These are phyloP conservation scores for Cordyceps javanica DNA, from an alignment of 2,329 filamentous ascomycete genomes.

Conservation along the genomic window DNA sequence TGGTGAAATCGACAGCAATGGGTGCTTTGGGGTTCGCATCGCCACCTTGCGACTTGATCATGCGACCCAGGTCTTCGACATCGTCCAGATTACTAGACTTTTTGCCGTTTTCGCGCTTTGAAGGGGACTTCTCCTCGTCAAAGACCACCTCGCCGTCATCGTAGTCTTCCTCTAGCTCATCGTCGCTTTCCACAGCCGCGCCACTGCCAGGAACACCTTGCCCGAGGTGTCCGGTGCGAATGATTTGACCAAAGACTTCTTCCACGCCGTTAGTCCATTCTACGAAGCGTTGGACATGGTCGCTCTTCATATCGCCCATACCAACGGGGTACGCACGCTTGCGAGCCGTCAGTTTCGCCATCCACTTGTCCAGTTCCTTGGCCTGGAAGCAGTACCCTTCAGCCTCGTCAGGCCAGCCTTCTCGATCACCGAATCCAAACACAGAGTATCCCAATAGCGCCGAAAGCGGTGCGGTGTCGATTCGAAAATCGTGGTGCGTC, in stretches of 20 bases:
- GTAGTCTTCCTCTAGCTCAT: constrained; percentile 58
- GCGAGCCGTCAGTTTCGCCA: constrained; percentile 85
- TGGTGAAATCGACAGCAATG: constrained; percentile 85
- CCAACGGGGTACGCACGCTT: constrained; percentile 87
- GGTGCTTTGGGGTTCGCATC: constrained; percentile 31
- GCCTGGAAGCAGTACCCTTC: constrained; percentile 93
- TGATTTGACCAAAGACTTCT: constrained; percentile 62
- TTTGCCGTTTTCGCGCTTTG: constrained; percentile 35
- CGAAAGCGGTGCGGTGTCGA: constrained; percentile 80
- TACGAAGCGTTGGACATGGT: constrained; percentile 57
- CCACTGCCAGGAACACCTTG: constrained; percentile 72
- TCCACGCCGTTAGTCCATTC: constrained; percentile 76
- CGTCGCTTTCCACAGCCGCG: constrained; percentile 77
- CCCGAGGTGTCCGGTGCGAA: constrained; percentile 50
- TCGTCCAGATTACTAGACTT: constrained; percentile 55
- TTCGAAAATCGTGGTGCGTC: constrained; percentile 93
- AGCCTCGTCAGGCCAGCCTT: constrained; percentile 86
- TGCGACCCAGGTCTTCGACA: constrained; percentile 74
- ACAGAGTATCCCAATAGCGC: constrained; percentile 79
- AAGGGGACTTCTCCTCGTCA: constrained; percentile 36
- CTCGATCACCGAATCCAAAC: constrained; percentile 86
- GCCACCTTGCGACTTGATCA: constrained; percentile 45
- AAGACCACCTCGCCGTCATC: constrained; percentile 49
- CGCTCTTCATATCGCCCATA: constrained; percentile 77
- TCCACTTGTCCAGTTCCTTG: constrained; percentile 86